A percentile compares a stretch with the other conserved stretches of the same genome.
These are phyloP conservation scores for Turritis glabra DNA, from an alignment of 345 rosid species.

Conservation along the genomic window DNA sequence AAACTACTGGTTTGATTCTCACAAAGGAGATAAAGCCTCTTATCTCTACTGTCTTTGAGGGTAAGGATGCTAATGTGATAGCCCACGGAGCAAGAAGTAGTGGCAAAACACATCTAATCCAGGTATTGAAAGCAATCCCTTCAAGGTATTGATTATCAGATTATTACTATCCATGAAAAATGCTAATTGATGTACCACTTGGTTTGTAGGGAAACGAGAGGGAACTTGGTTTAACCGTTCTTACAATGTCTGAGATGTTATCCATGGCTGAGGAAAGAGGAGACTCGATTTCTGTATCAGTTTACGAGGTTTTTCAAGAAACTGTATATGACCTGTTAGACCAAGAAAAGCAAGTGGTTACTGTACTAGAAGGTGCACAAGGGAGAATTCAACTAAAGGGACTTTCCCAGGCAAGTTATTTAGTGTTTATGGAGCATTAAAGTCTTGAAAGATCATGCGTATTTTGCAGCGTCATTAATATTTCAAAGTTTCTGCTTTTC, in stretches of 20 bases:
- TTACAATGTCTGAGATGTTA: constrained; percentile 53
- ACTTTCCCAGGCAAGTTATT: constrained; percentile 66
- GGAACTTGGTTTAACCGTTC: constrained; percentile 51
- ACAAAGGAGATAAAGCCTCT: constrained; percentile 61
- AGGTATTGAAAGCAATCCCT: constrained; percentile 41
- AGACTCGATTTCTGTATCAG: constrained; percentile 43
- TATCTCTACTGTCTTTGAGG: constrained; percentile 53
- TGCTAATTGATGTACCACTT: background rate
- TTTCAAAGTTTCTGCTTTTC: constrained; percentile 20
- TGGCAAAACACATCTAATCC: constrained; percentile 60
- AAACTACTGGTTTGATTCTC: constrained; percentile 44
- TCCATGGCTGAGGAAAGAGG: constrained; percentile 45
- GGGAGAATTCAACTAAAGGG: constrained; percentile 71
- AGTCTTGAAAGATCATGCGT: background rate
- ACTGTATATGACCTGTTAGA: constrained; percentile 54
- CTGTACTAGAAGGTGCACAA: constrained; percentile 48
- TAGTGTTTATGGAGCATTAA: constrained; percentile 1
- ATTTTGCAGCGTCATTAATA: background rate
- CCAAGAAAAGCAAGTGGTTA: constrained; percentile 48
- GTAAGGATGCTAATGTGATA: constrained; percentile 55
- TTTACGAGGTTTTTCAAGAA: constrained; percentile 59
- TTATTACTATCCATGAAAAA: background rate
- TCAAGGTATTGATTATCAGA: background rate
- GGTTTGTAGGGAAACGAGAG: constrained; percentile 56
- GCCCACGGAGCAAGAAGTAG: constrained; percentile 73